Conservation (phyloP, 75 land plant genomes). For the Pinus albicaulis region DNA sequence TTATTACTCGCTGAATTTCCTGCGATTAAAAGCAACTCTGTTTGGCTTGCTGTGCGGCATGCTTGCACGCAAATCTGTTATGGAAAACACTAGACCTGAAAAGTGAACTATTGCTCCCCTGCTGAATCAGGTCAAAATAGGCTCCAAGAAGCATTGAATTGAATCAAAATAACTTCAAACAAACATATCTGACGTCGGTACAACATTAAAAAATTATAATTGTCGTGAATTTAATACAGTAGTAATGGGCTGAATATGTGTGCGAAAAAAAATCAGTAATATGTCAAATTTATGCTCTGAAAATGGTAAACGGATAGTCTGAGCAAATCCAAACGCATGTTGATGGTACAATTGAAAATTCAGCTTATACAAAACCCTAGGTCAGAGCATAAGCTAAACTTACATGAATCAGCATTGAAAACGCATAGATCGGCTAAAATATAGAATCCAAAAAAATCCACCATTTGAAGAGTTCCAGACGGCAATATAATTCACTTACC, state of each 20-base stretch:
- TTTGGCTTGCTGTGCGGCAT: too few relatives aligned
- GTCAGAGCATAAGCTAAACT: not conserved
- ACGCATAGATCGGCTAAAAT: not conserved
- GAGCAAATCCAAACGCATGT: not conserved
- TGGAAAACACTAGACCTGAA: too few relatives aligned
- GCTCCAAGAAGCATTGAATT: not conserved
- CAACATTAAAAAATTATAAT: not conserved
- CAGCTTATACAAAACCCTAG: not conserved
- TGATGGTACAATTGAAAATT: not conserved
- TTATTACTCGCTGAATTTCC: too few relatives aligned
- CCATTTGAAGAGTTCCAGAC: not conserved
- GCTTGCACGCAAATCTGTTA: too few relatives aligned
- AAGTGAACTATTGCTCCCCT: too few relatives aligned
- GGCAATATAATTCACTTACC: not conserved
- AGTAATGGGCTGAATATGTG: not conserved
- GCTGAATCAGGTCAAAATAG: too few relatives aligned
- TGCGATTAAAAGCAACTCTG: too few relatives aligned
- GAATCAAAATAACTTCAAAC: not conserved
- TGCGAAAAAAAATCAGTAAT: not conserved
- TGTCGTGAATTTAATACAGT: not conserved
- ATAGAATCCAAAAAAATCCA: not conserved
- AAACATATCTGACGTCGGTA: not conserved
- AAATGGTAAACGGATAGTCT: not conserved
- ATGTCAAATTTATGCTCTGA: not conserved
- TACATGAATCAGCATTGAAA: not conserved